phyloP scores from a whole-genome alignment of 2,329 filamentous ascomycete genomes.

The Epichloe sp. region DNA sequence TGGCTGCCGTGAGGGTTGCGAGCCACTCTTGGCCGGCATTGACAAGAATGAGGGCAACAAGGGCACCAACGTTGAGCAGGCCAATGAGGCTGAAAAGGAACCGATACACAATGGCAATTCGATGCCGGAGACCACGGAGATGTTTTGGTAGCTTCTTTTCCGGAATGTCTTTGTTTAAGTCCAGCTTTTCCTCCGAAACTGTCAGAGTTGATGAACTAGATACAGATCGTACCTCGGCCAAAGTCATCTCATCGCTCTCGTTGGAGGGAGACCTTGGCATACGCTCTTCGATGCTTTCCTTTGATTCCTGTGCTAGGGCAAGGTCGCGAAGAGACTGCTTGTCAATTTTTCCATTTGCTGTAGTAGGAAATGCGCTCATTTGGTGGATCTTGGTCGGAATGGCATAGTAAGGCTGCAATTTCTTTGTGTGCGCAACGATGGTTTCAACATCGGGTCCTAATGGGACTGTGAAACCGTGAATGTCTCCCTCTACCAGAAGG shows the following conservation, averaged over 20 bases:
- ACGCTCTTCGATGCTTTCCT: not conserved
- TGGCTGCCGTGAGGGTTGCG: constrained; percentile 30
- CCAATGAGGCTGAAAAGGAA: constrained; percentile 41
- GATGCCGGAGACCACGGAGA: constrained; percentile 27
- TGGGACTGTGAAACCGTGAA: constrained; percentile 37
- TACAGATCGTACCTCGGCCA: constrained; percentile 18
- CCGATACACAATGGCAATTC: constrained; percentile 40
- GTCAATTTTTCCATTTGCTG: constrained; percentile 43
- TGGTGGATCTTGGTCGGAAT: constrained; percentile 33
- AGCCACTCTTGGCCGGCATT: constrained; percentile 23
- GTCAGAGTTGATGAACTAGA: constrained; percentile 19
- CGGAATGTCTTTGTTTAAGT: constrained; percentile 22
- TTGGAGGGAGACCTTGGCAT: not conserved
- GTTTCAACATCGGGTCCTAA: constrained; percentile 19
- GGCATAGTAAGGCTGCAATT: constrained; percentile 40
- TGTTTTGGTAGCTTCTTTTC: constrained; percentile 26
- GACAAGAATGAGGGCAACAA: constrained; percentile 27
- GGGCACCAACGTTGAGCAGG: constrained; percentile 35
- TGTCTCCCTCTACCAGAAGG: constrained; percentile 31
- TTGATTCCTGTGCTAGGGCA: constrained; percentile 10
- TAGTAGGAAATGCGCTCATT: constrained; percentile 33
- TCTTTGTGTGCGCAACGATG: constrained; percentile 26
- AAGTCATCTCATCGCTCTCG: constrained; percentile 9
- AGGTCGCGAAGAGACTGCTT: constrained; percentile 30
- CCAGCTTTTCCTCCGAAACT: constrained; percentile 16